Evolutionary conservation across 305 asterid genomes (phyloP), one percentile per base, ranked within the genome.

Genomic region (Stenogyne calaminthoides): DNA sequence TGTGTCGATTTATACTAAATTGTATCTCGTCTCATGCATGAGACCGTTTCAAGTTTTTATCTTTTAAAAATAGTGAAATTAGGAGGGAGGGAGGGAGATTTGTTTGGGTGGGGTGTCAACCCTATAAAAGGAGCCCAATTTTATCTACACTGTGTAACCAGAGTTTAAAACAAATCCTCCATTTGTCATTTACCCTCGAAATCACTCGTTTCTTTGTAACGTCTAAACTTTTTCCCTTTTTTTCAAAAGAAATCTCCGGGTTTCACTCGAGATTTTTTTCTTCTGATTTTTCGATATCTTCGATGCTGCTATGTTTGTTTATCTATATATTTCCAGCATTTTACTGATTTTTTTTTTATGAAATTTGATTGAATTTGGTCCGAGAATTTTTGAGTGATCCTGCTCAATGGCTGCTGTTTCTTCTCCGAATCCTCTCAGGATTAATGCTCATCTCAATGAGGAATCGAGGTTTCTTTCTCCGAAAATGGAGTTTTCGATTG

Each of bases 361-460:
- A 44, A 1, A 16, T 79, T 54, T 32, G 47, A 70, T 76, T 60
- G 74, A 37, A 18, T 62, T 76, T 10, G 37, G 39, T 78, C 76
- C 61, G n/a, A 5, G 6, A 22, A 5, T 69, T n/a, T 74, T 37
- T 55, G 36, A 3, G 6, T 0, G 14, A 51, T 60, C 42, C 47
- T 69, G 64, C 22, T 73, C 70, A 40, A 91, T 89, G 96, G 85
- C 85, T 29, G 67, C 78, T 77, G 85, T 84, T 72, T 70, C 46
- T 63, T 76, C 75, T 76, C 86, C 58, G 64, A 81, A 70, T 79
- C 85, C 88, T 47, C 75, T 82, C 19, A 58, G 82, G 60, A 32
- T 83, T 70, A 72, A 36, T 46, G 81, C 85, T 75, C 83, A 76
- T 57, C 76, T 77, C 20, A 73, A 40, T 61, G 88, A 70, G 66